phyloP scores from a whole-genome alignment of 1,139 yeast genomes.

The Yamadazyma spencermartinsiae region DNA sequence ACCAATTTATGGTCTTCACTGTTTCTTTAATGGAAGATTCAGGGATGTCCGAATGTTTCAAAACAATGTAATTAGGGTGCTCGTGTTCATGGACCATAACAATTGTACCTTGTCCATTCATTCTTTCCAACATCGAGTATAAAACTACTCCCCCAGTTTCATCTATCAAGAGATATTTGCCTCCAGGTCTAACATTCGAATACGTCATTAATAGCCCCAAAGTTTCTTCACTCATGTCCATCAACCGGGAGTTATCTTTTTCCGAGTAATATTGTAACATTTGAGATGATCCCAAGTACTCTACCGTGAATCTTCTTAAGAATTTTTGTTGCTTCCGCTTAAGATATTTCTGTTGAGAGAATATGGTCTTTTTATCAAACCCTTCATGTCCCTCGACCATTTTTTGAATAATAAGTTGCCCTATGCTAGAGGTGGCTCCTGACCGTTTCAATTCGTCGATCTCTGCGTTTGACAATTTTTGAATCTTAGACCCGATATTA shows the following conservation, averaged over 20 bases:
- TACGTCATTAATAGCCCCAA: slow-evolving; percentile 73
- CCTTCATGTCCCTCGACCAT: slow-evolving; percentile 83
- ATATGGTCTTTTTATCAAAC: slow-evolving; percentile 84
- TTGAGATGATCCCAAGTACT: slow-evolving; percentile 74
- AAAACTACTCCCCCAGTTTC: slow-evolving; percentile 88
- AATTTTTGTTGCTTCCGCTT: slow-evolving; percentile 92
- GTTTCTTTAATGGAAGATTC: slow-evolving; percentile 51
- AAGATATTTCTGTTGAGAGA: slow-evolving; percentile 88
- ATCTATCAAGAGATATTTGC: slow-evolving; percentile 82
- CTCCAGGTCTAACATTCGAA: slow-evolving; percentile 86
- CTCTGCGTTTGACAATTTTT: slow-evolving; percentile 70
- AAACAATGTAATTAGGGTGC: slow-evolving; percentile 76
- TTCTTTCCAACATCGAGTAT: slow-evolving; percentile 84
- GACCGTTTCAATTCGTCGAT: slow-evolving; percentile 76
- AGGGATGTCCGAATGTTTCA: slow-evolving; percentile 65
- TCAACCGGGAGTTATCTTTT: slow-evolving; percentile 68
- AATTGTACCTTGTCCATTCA: slow-evolving; percentile 80
- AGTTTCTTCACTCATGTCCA: slow-evolving; percentile 82
- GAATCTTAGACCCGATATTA: slow-evolving; percentile 75
- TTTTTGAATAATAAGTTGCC: slow-evolving; percentile 79
- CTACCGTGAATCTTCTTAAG: slow-evolving; percentile 79
- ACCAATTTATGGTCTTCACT: slow-evolving; percentile 71
- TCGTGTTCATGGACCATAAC: slow-evolving; percentile 87
- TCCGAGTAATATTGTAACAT: slow-evolving; percentile 73
- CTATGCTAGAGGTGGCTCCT: slow-evolving; percentile 61